Evolutionary conservation across 1,284 basidiomycete species (phyloP), one percentile per base, ranked within the genome.

Genomic region (Cutaneotrichosporon sp.): DNA sequence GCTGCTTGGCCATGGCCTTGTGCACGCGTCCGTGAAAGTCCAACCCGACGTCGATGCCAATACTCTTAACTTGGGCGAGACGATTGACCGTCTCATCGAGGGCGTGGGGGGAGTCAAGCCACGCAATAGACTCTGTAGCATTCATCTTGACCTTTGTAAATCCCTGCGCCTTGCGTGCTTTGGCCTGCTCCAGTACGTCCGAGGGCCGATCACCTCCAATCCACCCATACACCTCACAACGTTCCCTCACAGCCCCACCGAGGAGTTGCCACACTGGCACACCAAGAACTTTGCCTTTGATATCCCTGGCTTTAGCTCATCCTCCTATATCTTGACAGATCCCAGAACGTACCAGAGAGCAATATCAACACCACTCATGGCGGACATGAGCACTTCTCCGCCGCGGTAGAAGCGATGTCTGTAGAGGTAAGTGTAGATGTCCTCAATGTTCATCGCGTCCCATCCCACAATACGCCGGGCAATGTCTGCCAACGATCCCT

Each of bases 71-170:
- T 51, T 86, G 84, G 61, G 84, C 83, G n/a, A 90, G 84, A 14
- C 88, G 85, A 32, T 84, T 77, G 26, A 88, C 85, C 0, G 87
- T 86, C 26, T 85, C 85, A 38, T 85, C 81, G 3, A 91, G 81
- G 26, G 80, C 81, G 32, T 81, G 76, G 36, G 83, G 83, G 1
- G 82, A 83, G 67, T 84, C 83, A 18, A 84, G 74, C 83, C 83
- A 83, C 22, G 75, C 81, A 47, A 84, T 66, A 18, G 70, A 73
- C 63, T 75, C 73, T 10, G 74, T 76, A 46, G 70, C 72, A 73
- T 91, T 90, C 89, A 90, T 90, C 82, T 80, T 80, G 55, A 91
- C 88, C 3, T 87, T 86, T 0, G 86, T 88, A 76, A 91, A 90
- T 4, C 89, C 89, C 75, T 90, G 86, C 16, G 81, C 82, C 70